These are phyloP conservation scores for Noccaea bulbosa DNA, from an alignment of 345 rosid species.

Conservation along the genomic window DNA sequence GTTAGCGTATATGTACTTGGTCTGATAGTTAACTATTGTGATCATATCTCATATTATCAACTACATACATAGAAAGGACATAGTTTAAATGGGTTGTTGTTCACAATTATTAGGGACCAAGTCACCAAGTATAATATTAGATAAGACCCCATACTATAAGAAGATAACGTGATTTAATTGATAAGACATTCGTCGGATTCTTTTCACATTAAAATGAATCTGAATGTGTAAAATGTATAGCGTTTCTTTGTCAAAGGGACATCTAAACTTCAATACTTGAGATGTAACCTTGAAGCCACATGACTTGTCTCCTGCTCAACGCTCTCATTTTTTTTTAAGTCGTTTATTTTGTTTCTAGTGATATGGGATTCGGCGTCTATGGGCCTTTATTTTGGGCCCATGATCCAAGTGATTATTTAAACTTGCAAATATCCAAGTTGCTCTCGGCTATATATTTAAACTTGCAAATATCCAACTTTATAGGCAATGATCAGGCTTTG, in stretches of 20 bases:
- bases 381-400: constrained; percentile 20
- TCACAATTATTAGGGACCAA: neutral
- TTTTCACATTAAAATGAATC: neutral
- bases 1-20: too few species aligned
- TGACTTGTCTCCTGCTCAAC: constrained; percentile 29
- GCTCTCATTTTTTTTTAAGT: neutral
- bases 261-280: constrained; percentile 15
- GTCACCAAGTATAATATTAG: neutral
- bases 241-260: constrained; percentile 27
- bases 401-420: neutral
- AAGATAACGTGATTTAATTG: constrained; percentile 27
- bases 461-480: too few species aligned
- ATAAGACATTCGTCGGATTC: constrained; percentile 23
- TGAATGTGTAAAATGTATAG: constrained; percentile 5
- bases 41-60: too few species aligned
- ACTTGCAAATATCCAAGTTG: too few species aligned
- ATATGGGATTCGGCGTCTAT: constrained; percentile 3
- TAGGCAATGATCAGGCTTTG: neutral
- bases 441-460: too few species aligned
- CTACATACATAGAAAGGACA: too few species aligned
- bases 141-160: constrained; percentile 38
- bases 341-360: neutral
- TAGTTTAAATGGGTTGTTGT: neutral
- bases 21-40: too few species aligned
- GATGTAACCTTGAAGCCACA: constrained; percentile 27